These are phyloP conservation scores for Leptomonas pyrrhocoris DNA, from an alignment of 208 protist genomes.

Conservation along the genomic window DNA sequence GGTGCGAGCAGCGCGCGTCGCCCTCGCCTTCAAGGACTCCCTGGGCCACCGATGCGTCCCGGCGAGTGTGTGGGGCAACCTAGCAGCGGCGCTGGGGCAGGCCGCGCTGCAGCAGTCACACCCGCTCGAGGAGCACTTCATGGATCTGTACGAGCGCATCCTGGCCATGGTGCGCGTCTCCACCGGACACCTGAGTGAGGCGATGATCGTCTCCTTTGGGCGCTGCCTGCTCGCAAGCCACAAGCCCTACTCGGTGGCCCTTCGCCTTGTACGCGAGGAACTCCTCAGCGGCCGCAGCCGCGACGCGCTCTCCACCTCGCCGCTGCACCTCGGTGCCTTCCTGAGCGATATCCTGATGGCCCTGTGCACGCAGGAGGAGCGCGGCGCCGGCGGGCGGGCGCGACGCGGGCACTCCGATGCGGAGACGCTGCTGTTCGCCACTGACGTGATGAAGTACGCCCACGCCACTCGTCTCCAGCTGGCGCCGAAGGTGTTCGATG, in stretches of 20 bases:
- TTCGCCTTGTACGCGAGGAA: constrained; percentile 68
- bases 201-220: constrained; percentile 63
- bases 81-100: constrained; percentile 47
- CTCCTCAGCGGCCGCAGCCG: constrained; percentile 64
- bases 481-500: constrained; percentile 61
- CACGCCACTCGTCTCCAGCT: constrained; percentile 52
- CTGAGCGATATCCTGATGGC: constrained; percentile 75
- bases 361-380: constrained; percentile 38
- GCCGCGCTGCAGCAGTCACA: constrained; percentile 43
- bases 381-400: not conserved
- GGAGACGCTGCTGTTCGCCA: constrained; percentile 50
- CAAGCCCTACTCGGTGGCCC: constrained; percentile 32
- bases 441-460: constrained; percentile 77
- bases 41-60: constrained; percentile 27
- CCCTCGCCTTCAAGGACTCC: constrained; percentile 41
- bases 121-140: constrained; percentile 55
- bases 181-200: constrained; percentile 48
- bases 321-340: constrained; percentile 68
- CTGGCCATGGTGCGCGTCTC: constrained; percentile 49
- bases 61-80: constrained; percentile 39
- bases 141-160: constrained; percentile 65
- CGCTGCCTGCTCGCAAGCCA: constrained; percentile 60
- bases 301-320: constrained; percentile 19
- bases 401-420: constrained; percentile 1
- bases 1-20: constrained; percentile 36